Percentiles rank a stretch among this genome's conserved stretches.
Evolutionary conservation across 208 protist species (phyloP).

Genomic region (Wallacemonas collosoma): DNA sequence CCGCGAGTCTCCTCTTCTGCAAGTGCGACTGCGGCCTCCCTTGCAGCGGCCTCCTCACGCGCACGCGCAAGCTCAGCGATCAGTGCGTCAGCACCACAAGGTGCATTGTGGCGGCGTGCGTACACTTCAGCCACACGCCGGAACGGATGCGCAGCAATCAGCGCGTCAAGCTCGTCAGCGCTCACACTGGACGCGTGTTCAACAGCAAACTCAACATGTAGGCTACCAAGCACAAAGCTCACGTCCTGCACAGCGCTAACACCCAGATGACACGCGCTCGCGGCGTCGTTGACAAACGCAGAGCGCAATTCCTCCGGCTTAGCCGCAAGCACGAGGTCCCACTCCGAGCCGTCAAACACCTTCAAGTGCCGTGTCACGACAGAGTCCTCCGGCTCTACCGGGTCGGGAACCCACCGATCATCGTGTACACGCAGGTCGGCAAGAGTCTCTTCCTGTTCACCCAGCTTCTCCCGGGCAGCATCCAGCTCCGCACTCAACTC

Average conservation of each 20-base stretch:
- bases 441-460: background rate
- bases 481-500: constrained; percentile 3
- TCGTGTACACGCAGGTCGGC: constrained; percentile 22
- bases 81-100: constrained; percentile 24
- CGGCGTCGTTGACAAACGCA: constrained; percentile 27
- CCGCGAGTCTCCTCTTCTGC: background rate
- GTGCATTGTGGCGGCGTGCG: constrained; percentile 17
- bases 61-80: constrained; percentile 15
- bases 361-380: constrained; percentile 24
- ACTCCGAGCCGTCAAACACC: constrained; percentile 31
- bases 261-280: constrained; percentile 27
- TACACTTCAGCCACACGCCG: constrained; percentile 26
- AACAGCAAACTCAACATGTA: constrained; percentile 28
- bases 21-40: constrained; percentile 17
- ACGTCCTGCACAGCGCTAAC: constrained; percentile 19
- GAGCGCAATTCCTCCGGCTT: constrained; percentile 27
- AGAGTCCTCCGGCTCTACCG: background rate
- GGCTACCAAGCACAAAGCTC: constrained; percentile 15
- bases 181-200: constrained; percentile 20
- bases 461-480: background rate
- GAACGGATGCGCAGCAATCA: constrained; percentile 31
- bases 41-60: background rate
- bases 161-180: constrained; percentile 23
- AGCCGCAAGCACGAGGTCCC: constrained; percentile 20
- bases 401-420: constrained; percentile 20